Percentiles rank a stretch among this genome's conserved stretches.
Evolutionary conservation across 768 basidiomycete genomes (phyloP).

Genomic region (Lactarius akahatsu): DNA sequence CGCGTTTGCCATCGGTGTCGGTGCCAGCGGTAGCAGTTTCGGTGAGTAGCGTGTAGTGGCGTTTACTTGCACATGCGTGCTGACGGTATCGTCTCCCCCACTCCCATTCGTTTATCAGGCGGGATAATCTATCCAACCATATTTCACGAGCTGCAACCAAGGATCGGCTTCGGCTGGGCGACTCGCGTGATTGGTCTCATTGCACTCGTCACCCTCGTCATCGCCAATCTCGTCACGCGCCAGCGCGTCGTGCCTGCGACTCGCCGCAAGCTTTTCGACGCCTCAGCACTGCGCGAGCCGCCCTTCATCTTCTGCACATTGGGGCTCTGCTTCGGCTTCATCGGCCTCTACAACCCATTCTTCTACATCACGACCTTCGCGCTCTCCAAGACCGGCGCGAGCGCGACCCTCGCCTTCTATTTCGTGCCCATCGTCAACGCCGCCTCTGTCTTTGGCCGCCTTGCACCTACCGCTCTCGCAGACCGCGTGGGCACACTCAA

Average conservation of each 20-base stretch:
- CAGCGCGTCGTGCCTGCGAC: constrained; percentile 25
- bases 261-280: constrained; percentile 29
- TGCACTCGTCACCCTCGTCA: constrained; percentile 29
- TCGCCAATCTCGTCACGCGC: constrained; percentile 30
- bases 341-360: constrained; percentile 32
- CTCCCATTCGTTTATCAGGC: constrained; percentile 13
- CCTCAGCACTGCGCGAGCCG: constrained; percentile 26
- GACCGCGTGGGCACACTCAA: constrained; percentile 35
- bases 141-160: constrained; percentile 32
- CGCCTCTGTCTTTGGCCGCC: constrained; percentile 34
- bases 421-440: constrained; percentile 37
- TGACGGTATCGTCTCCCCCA: not conserved
- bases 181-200: constrained; percentile 35
- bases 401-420: constrained; percentile 33
- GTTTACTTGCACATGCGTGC: not conserved
- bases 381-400: constrained; percentile 22
- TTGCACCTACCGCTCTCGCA: constrained; percentile 35
- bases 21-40: constrained; percentile 39
- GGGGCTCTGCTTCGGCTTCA: constrained; percentile 27
- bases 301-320: constrained; percentile 32
- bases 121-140: constrained; percentile 35
- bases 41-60: constrained; percentile 23
- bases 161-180: constrained; percentile 34
- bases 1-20: constrained; percentile 46
- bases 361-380: constrained; percentile 35